Percentiles rank a stretch among this genome's conserved stretches.
Evolutionary conservation across 176 grass and related monocot species (phyloP).

Genomic region (Raddia guianensis): DNA sequence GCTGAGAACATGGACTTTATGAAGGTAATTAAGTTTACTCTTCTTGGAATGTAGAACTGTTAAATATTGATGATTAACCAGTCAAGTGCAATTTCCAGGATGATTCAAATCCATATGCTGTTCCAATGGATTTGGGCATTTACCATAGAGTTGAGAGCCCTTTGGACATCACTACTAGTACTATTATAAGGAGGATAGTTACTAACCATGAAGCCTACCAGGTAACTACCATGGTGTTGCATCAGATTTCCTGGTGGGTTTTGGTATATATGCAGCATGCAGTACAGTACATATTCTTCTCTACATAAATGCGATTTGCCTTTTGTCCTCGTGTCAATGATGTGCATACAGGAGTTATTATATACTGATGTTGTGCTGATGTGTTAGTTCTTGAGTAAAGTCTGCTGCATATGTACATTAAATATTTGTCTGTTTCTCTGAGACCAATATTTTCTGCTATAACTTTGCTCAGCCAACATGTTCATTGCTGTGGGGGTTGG

Average conservation of each 20-base stretch:
- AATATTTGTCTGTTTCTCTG: slow-evolving; percentile 27
- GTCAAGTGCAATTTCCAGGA: slow-evolving; percentile 52
- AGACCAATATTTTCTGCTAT: slow-evolving; percentile 21
- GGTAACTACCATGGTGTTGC: slow-evolving; percentile 43
- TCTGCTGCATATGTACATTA: slow-evolving; percentile 29
- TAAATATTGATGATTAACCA: slow-evolving; percentile 23
- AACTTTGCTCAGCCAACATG: slow-evolving; percentile 1
- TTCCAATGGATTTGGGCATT: slow-evolving; percentile 76
- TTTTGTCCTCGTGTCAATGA: slow-evolving; percentile 37
- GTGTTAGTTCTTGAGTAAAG: slow-evolving; percentile 28
- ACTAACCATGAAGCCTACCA: slow-evolving; percentile 94
- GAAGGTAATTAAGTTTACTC: slow-evolving; percentile 46
- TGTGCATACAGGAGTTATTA: slow-evolving; percentile 11
- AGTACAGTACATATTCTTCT: slow-evolving; percentile 16
- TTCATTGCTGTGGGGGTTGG: slow-evolving; percentile 31
- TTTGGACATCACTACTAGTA: slow-evolving; percentile 92
- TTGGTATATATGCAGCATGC: neutral
- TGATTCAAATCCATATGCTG: slow-evolving; percentile 82
- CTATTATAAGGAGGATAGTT: slow-evolving; percentile 95
- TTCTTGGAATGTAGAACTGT: slow-evolving; percentile 23
- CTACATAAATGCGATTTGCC: slow-evolving; percentile 30
- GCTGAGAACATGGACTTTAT: slow-evolving; percentile 85
- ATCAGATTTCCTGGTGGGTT: neutral
- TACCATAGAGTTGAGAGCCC: slow-evolving; percentile 74
- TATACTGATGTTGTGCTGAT: slow-evolving; percentile 21